Base-by-base conservation (phyloP, 2,329 filamentous ascomycete genomes). In the Aspergillus thermomutatus region DNA sequence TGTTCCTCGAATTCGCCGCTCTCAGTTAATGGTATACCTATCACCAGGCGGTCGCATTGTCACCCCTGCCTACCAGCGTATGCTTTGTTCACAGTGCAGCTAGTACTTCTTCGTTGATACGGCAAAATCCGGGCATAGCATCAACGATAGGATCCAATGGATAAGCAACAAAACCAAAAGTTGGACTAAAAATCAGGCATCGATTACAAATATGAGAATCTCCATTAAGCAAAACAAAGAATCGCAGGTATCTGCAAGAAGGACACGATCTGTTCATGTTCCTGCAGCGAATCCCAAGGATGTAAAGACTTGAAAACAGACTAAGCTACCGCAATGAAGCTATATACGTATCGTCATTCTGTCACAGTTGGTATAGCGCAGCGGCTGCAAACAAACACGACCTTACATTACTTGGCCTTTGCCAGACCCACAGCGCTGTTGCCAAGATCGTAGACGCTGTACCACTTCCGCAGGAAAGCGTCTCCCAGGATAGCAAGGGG, bases 401-500 rank as follows among this genome's bases (percentile, higher is more conserved):
- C 9, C 14, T 19, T 47, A 62, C 61, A 65, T 74, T 83, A 84
- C 80, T 92, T 94, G 65, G 93, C 84, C 79, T 89, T 88, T 70
- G 93, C 94, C 68, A 99, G 85, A 72, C 91, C 92, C 62, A 99
- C 92, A 55, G 89, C 87, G 72, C 88, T 83, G 82, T 90, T 92
- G 75, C 90, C 92, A 59, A 97, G 84, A 78, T 99, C 91, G 75
- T 99, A 99, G 72, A 99, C 89, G 63, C 91, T 96, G 85, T 97
- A 97, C 72, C 70, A 79, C 64, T 68, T 71, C 61, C 77, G 67
- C 63, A 87, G 77, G 83, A 87, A 87, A 63, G 84, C 64, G 60
- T 75, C 73, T 58, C 94, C 94, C 26, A 99, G 87, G 64, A 99
- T 99, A 60, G 91, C 92, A 63, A 99, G 86, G 66, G 94, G 94